These are phyloP conservation scores for Bidens hawaiensis DNA, from an alignment of 140 eudicot species.

Conservation along the genomic window DNA sequence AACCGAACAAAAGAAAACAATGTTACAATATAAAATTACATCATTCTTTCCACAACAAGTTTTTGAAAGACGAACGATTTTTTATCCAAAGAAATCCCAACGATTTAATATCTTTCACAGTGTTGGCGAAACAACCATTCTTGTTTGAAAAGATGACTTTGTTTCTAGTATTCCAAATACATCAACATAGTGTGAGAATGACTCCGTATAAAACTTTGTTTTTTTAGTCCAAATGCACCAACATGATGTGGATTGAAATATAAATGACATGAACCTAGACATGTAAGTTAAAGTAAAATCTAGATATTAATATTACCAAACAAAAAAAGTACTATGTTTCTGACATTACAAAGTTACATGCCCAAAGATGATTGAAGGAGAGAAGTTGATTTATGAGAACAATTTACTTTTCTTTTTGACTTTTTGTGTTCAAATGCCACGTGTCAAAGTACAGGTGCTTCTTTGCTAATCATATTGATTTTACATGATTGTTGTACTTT, in stretches of 20 bases:
- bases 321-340: not conserved
- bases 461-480: conserved; percentile 12
- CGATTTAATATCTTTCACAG: no score
- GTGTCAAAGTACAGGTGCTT: conserved; percentile 6
- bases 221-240: no score
- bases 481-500: not conserved
- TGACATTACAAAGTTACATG: not conserved
- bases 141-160: no score
- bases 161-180: no score
- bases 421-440: not conserved
- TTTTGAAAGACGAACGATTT: no score
- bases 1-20: no score
- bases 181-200: no score
- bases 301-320: not conserved
- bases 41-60: no score
- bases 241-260: not conserved
- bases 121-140: no score
- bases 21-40: no score
- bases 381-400: not conserved
- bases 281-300: not conserved
- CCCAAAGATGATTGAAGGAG: not conserved
- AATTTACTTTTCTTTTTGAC: not conserved
- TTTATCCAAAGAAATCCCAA: no score
- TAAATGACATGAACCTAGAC: not conserved
- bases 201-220: no score